phyloP scores from a whole-genome alignment of 352 stramenopile genomes.

The Phytophthora pisi region DNA sequence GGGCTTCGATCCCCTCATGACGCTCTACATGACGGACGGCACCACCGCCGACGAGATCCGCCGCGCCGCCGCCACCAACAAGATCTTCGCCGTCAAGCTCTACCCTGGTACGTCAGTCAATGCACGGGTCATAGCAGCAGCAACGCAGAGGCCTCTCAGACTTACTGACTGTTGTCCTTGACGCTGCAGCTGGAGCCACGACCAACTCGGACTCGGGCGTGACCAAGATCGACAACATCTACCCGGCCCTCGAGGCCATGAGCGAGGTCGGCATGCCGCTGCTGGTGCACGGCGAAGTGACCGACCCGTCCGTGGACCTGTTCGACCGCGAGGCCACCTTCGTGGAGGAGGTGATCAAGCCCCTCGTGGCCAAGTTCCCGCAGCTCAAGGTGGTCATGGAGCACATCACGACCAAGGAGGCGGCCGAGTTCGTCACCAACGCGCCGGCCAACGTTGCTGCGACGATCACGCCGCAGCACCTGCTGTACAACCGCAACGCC shows the following conservation, averaged over 20 bases:
- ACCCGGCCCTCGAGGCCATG: constrained; percentile 84
- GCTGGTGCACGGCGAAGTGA: constrained; percentile 97
- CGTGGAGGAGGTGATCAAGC: constrained; percentile 95
- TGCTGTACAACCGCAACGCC: constrained; percentile 99
- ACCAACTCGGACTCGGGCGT: constrained; percentile 99
- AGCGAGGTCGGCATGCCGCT: constrained; percentile 91
- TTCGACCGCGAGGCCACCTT: constrained; percentile 98
- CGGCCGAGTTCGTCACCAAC: constrained; percentile 94
- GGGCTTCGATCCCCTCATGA: constrained; percentile 96
- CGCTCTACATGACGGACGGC: constrained; percentile 98
- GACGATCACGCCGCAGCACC: constrained; percentile 99
- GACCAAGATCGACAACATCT: constrained; percentile 95
- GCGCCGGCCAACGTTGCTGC: constrained; percentile 93
- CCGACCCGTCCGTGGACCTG: constrained; percentile 94
- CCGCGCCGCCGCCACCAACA: constrained; percentile 85
- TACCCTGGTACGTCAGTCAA: constrained; percentile 88
- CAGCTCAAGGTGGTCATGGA: constrained; percentile 99
- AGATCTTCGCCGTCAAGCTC: constrained; percentile 97
- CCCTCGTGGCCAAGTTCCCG: constrained; percentile 93
- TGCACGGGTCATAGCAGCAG: neutral
- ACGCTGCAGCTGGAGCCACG: constrained; percentile 90
- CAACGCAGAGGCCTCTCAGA: neutral
- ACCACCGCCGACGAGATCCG: constrained; percentile 96
- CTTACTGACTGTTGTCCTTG: constrained; percentile 7
- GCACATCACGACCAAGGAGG: constrained; percentile 98